phyloP scores from a whole-genome alignment of 2,329 filamentous ascomycete genomes.

The Cadophora sp. region DNA sequence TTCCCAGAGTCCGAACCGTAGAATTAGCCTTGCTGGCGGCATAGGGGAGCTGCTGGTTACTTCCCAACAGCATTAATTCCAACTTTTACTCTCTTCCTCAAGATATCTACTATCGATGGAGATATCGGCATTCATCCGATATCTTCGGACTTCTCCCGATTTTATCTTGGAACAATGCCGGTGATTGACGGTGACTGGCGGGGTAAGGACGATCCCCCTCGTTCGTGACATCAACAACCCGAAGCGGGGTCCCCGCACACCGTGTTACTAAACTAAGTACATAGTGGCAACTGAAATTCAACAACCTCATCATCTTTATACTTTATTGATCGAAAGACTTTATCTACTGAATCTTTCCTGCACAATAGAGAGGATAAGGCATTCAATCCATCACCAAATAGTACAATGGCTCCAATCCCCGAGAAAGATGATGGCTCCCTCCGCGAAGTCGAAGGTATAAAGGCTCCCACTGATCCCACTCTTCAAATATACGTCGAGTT shows the following conservation, averaged over 20 bases:
- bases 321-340: background rate
- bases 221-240: slow-evolving; percentile 5
- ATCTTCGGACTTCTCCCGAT: background rate
- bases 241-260: slow-evolving; percentile 5
- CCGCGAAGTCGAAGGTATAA: slow-evolving; percentile 8
- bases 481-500: slow-evolving; percentile 40
- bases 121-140: background rate
- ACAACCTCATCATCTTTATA: background rate
- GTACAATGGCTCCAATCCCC: background rate
- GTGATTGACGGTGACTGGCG: background rate
- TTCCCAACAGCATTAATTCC: too few relatives aligned
- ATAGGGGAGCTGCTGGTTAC: too few relatives aligned
- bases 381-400: too few relatives aligned
- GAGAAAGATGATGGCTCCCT: background rate
- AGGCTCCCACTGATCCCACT: slow-evolving; percentile 6
- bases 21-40: too few relatives aligned
- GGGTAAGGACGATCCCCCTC: slow-evolving; percentile 1
- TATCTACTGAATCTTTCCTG: too few relatives aligned
- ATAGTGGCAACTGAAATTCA: background rate
- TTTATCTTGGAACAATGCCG: background rate
- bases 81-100: background rate
- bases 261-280: background rate
- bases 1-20: too few relatives aligned
- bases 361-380: too few relatives aligned
- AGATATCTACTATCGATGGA: background rate